These are phyloP conservation scores for Erythrophleum ivorense DNA, from an alignment of 331 rosid genomes.

Conservation along the genomic window DNA sequence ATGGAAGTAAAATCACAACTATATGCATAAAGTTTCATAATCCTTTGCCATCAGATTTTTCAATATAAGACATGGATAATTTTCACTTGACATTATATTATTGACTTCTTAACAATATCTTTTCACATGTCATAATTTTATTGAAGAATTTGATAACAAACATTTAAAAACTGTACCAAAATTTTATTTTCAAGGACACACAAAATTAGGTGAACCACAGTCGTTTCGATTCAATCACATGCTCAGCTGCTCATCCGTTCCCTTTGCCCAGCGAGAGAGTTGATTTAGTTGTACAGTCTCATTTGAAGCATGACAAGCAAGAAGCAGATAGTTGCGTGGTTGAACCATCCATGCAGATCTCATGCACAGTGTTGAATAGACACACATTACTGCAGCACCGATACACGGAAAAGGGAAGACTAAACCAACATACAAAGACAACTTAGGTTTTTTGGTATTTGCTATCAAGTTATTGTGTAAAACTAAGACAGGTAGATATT, in stretches of 20 bases:
- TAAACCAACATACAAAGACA: background rate
- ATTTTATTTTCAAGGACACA: too few relatives aligned
- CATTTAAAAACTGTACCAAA: too few relatives aligned
- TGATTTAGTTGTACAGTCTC: conserved; percentile 89
- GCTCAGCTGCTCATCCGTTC: conserved; percentile 59
- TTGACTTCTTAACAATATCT: too few relatives aligned
- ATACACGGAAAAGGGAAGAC: conserved; percentile 14
- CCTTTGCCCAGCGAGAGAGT: conserved; percentile 89
- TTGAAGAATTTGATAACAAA: too few relatives aligned
- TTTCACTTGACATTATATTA: background rate
- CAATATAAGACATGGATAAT: background rate
- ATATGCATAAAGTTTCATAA: background rate
- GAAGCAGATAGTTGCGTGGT: conserved; percentile 88
- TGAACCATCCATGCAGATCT: conserved; percentile 99
- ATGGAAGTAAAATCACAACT: background rate
- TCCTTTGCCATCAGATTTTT: background rate
- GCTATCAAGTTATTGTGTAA: too few relatives aligned
- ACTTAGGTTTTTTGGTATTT: too few relatives aligned
- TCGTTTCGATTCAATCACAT: background rate
- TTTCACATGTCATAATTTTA: background rate
- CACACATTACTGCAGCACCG: conserved; percentile 72
- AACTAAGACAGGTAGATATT: too few relatives aligned
- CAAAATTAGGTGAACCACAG: too few relatives aligned
- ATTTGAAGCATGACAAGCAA: conserved; percentile 84
- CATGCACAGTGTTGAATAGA: conserved; percentile 77